A percentile compares a stretch with the other conserved stretches of the same genome.
phyloP scores from a whole-genome alignment of 495 filamentous ascomycete species.

The Talaromyces adpressus region DNA sequence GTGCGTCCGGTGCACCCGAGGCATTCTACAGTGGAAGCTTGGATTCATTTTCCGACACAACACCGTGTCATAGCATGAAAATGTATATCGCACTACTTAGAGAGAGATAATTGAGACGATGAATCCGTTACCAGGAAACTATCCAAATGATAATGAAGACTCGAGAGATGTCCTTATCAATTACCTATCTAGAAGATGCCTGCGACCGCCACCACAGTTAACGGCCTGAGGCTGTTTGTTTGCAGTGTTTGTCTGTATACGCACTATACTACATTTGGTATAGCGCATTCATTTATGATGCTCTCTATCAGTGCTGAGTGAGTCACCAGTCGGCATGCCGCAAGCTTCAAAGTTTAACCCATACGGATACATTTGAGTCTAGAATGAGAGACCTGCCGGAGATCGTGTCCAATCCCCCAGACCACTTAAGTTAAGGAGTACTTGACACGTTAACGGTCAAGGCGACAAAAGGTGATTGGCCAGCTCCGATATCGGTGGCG shows the following conservation, averaged over 20 bases:
- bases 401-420: not conserved
- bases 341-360: not conserved
- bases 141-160: too few species aligned
- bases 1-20: not conserved
- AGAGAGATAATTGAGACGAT: not conserved
- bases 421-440: not conserved
- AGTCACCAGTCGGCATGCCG: not conserved
- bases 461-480: not conserved
- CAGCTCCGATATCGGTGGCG: constrained; percentile 3
- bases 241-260: not conserved
- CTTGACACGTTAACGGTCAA: not conserved
- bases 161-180: too few species aligned
- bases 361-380: too few species aligned
- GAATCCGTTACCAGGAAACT: too few species aligned
- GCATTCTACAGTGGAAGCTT: not conserved
- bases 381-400: not conserved
- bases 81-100: not conserved
- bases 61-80: not conserved
- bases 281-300: not conserved
- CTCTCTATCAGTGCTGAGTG: not conserved
- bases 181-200: not conserved
- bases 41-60: not conserved
- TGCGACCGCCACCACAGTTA: not conserved
- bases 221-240: not conserved
- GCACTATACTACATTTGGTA: not conserved